Evolutionary conservation across 2,329 filamentous ascomycete species (phyloP).

Genomic region (Arachnomyces sp.): DNA sequence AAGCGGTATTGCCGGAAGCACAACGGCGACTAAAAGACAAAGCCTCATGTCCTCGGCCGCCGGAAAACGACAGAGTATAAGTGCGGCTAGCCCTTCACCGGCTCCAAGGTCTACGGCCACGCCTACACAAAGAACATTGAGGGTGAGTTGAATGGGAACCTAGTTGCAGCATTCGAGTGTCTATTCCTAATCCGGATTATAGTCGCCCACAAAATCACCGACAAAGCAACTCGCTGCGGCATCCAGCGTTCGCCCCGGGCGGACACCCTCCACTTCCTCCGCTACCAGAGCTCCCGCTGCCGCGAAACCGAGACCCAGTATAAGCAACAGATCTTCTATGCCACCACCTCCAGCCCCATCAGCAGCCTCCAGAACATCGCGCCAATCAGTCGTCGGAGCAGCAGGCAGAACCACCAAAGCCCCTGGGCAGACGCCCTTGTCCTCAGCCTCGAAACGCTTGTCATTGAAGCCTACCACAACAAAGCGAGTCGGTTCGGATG

Average conservation of each 20-base stretch:
- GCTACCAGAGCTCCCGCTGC: constrained; percentile 34
- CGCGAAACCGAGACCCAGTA: constrained; percentile 48
- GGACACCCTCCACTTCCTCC: constrained; percentile 45
- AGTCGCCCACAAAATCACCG: constrained; percentile 73
- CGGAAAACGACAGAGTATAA: constrained; percentile 59
- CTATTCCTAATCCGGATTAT: constrained; percentile 8
- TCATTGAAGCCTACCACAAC: constrained; percentile 23
- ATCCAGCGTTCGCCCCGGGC: constrained; percentile 36
- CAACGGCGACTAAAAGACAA: constrained; percentile 33
- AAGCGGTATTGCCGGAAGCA: constrained; percentile 28
- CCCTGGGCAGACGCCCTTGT: constrained; percentile 18
- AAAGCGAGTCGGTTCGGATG: constrained; percentile 20
- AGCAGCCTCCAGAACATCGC: constrained; percentile 26
- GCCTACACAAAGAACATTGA: constrained; percentile 26
- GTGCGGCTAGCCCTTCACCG: constrained; percentile 65
- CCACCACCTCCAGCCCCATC: constrained; percentile 47
- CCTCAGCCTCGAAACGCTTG: constrained; percentile 23
- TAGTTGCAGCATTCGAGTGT: not conserved
- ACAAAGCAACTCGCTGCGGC: constrained; percentile 66
- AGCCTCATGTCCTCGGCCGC: constrained; percentile 46
- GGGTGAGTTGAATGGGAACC: constrained; percentile 23
- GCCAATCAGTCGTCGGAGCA: constrained; percentile 31
- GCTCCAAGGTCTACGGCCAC: constrained; percentile 43
- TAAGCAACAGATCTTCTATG: constrained; percentile 56
- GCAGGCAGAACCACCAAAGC: constrained; percentile 26